Conservation (phyloP, 164 flowering plant genomes). For the Vitis cinerea region DNA sequence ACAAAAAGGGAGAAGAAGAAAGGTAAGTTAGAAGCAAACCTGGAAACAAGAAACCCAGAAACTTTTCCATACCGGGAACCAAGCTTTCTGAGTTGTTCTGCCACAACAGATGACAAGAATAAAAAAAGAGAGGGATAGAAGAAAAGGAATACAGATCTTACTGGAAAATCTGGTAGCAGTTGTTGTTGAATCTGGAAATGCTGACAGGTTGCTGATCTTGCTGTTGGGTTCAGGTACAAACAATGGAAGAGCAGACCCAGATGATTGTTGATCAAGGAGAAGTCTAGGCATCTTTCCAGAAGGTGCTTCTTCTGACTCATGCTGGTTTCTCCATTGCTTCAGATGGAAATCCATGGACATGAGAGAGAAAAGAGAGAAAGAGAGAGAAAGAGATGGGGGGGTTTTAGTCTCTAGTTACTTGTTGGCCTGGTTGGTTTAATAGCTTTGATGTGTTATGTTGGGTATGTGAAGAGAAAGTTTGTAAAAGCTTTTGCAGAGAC, state of each 20-base stretch:
- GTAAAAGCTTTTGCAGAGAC: too few species aligned
- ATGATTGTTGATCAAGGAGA: constrained; percentile 29
- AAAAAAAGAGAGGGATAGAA: constrained; percentile 5
- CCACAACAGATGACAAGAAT: neutral
- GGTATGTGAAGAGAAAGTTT: too few species aligned
- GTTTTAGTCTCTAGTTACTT: too few species aligned
- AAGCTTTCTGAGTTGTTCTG: neutral
- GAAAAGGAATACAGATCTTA: constrained; percentile 15
- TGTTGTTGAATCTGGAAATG: constrained; percentile 42
- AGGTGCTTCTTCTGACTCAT: constrained; percentile 57
- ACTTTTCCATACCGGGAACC: neutral
- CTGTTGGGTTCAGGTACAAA: constrained; percentile 53
- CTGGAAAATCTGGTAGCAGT: constrained; percentile 47
- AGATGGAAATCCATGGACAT: constrained; percentile 46
- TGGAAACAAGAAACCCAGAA: neutral
- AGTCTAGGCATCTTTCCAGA: constrained; percentile 56
- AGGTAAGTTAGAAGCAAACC: neutral
- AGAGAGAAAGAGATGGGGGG: constrained; percentile 15
- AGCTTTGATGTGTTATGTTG: too few species aligned
- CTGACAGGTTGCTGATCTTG: constrained; percentile 43
- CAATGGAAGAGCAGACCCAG: constrained; percentile 59
- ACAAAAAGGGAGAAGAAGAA: constrained; percentile 1
- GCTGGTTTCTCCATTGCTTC: constrained; percentile 46
- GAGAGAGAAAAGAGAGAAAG: neutral
- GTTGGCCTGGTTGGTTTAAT: too few species aligned